Percentiles rank a stretch among this genome's conserved stretches.
These are phyloP conservation scores for Cryptococcus floricola DNA, from an alignment of 1,284 basidiomycete species.

Conservation along the genomic window DNA sequence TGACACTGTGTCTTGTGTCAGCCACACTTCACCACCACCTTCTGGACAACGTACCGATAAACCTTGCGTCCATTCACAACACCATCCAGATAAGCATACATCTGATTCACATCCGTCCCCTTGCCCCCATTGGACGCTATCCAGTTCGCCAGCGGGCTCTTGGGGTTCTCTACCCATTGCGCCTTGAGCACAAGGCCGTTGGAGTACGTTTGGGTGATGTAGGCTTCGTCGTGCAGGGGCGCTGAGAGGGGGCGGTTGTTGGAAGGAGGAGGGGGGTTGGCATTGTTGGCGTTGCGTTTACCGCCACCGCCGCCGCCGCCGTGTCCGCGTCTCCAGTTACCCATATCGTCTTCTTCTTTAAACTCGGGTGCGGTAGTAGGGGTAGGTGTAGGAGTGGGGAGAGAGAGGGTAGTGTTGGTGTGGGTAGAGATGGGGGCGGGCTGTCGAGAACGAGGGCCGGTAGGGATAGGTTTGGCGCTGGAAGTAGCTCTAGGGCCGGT, in stretches of 20 bases:
- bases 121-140: slow-evolving; percentile 15
- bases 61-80: slow-evolving; percentile 29
- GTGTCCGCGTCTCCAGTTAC: neutral
- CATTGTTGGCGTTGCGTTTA: too few species aligned
- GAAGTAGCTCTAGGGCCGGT: slow-evolving; percentile 12
- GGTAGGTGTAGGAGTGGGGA: neutral
- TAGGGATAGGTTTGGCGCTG: slow-evolving; percentile 5
- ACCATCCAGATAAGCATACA: slow-evolving; percentile 31
- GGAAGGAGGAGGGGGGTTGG: neutral
- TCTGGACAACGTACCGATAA: slow-evolving; percentile 24
- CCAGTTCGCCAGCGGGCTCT: slow-evolving; percentile 46
- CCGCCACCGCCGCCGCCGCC: neutral
- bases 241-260: slow-evolving; percentile 15
- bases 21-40: neutral
- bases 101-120: slow-evolving; percentile 26
- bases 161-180: slow-evolving; percentile 46
- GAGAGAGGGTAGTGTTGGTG: slow-evolving; percentile 1
- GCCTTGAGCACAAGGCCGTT: slow-evolving; percentile 29
- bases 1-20: slow-evolving; percentile 21
- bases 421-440: slow-evolving; percentile 7
- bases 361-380: neutral
- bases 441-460: neutral
- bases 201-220: slow-evolving; percentile 26
- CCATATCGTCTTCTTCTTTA: neutral
- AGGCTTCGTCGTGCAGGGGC: slow-evolving; percentile 25